Percentiles rank a stretch among this genome's conserved stretches.
Conservation (phyloP, 2,329 filamentous ascomycete genomes). For the Neofusicoccum laricinum region DNA sequence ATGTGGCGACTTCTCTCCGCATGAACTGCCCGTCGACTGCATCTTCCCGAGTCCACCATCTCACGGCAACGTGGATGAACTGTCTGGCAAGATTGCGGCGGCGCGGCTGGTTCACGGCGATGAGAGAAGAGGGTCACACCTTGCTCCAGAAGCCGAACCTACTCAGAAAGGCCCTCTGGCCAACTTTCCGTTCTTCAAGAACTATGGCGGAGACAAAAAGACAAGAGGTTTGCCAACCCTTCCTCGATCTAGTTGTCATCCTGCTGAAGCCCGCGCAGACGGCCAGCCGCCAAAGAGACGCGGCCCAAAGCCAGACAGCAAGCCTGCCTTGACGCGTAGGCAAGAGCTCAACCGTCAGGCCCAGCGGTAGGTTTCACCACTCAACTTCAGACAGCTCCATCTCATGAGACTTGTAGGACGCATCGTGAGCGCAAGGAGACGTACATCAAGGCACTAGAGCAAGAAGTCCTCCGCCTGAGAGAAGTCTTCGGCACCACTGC, state of each 20-base stretch:
- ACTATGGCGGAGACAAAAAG: slow-evolving; percentile 16
- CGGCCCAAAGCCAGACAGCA: slow-evolving; percentile 94
- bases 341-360: slow-evolving; percentile 95
- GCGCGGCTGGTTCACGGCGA: not conserved
- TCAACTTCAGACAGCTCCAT: not conserved
- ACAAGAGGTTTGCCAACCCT: slow-evolving; percentile 18
- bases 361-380: slow-evolving; percentile 65
- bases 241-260: not conserved
- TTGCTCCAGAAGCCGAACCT: not conserved
- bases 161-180: not conserved
- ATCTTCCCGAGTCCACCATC: not conserved
- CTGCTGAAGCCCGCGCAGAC: slow-evolving; percentile 49
- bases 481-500: slow-evolving; percentile 74
- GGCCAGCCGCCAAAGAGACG: slow-evolving; percentile 83
- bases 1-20: slow-evolving; percentile 5
- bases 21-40: not conserved
- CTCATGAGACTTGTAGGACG: slow-evolving; percentile 57
- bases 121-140: slow-evolving; percentile 1
- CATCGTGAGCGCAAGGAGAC: slow-evolving; percentile 95
- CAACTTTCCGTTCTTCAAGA: slow-evolving; percentile 18
- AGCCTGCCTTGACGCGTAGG: slow-evolving; percentile 84
- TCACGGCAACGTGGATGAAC: not conserved
- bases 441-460: slow-evolving; percentile 91
- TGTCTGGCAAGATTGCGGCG: not conserved
- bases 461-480: slow-evolving; percentile 84